These are phyloP conservation scores for Trametes villosa DNA, from an alignment of 768 basidiomycete genomes.

Conservation along the genomic window DNA sequence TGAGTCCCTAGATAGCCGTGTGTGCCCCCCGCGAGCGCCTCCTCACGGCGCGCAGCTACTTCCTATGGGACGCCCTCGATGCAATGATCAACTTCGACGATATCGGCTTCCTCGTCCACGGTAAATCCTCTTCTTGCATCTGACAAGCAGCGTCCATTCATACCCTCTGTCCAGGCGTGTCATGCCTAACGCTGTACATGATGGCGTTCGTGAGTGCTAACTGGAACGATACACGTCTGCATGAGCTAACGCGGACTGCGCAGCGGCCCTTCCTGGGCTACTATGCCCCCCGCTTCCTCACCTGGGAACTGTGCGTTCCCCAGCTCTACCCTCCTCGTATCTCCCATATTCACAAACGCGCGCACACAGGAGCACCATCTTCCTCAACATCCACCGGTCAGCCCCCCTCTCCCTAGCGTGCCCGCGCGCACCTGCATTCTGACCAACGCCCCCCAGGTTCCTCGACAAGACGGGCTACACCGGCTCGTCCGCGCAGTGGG, in stretches of 20 bases:
- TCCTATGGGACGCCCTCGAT: constrained; percentile 85
- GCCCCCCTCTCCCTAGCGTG: constrained; percentile 17
- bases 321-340: not conserved
- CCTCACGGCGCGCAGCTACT: constrained; percentile 52
- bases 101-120: constrained; percentile 79
- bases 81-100: constrained; percentile 68
- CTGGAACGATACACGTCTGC: not conserved
- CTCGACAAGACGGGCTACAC: constrained; percentile 78
- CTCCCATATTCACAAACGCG: not conserved
- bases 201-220: constrained; percentile 66
- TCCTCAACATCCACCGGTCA: constrained; percentile 88
- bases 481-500: constrained; percentile 65
- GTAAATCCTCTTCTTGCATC: constrained; percentile 33
- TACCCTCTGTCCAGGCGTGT: constrained; percentile 47
- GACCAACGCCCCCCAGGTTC: constrained; percentile 49
- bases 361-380: constrained; percentile 69
- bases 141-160: not conserved
- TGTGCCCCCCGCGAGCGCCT: not conserved
- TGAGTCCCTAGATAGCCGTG: constrained; percentile 35
- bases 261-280: constrained; percentile 76
- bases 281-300: constrained; percentile 73
- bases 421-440: not conserved
- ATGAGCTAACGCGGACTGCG: not conserved
- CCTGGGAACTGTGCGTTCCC: constrained; percentile 74
- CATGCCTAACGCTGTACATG: constrained; percentile 67